These are phyloP conservation scores for Plasmodium gonderi DNA, from an alignment of 169 alveolate genomes.

Conservation along the genomic window DNA sequence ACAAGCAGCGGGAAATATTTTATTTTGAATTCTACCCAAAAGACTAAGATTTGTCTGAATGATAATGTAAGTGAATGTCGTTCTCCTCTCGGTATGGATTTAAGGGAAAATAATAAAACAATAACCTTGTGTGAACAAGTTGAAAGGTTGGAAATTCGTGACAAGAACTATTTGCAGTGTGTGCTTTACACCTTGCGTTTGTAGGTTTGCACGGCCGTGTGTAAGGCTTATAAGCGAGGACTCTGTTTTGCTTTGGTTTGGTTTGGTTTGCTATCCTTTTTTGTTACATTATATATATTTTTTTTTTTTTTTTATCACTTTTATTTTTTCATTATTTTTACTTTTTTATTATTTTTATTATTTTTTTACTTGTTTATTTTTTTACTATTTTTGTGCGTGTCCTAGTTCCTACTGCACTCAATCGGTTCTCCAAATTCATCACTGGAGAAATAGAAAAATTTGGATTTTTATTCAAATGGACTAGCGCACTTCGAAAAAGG, in stretches of 20 bases:
- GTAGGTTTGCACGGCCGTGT: not conserved
- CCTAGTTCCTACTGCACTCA: too few species aligned
- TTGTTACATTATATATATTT: too few species aligned
- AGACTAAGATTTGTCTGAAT: slow-evolving; percentile 26
- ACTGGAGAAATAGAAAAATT: too few species aligned
- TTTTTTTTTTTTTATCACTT: too few species aligned
- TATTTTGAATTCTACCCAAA: slow-evolving; percentile 15
- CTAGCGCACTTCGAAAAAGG: too few species aligned
- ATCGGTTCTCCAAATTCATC: too few species aligned
- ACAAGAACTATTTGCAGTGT: slow-evolving; percentile 53
- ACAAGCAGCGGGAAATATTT: slow-evolving; percentile 23
- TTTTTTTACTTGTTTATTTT: too few species aligned
- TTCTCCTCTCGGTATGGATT: not conserved
- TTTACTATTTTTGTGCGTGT: too few species aligned
- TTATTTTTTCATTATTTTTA: too few species aligned
- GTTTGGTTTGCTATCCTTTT: not conserved
- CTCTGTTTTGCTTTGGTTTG: not conserved
- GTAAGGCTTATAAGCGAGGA: too few species aligned
- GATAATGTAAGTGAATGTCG: slow-evolving; percentile 20
- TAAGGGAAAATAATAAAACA: not conserved
- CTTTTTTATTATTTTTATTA: not conserved
- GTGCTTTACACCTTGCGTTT: slow-evolving; percentile 23
- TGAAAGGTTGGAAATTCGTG: slow-evolving; percentile 30
- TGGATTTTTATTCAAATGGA: too few species aligned
- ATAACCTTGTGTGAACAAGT: slow-evolving; percentile 24